These are phyloP conservation scores for Fusarium mangiferae DNA, from an alignment of 2,329 filamentous ascomycete genomes.

Conservation along the genomic window DNA sequence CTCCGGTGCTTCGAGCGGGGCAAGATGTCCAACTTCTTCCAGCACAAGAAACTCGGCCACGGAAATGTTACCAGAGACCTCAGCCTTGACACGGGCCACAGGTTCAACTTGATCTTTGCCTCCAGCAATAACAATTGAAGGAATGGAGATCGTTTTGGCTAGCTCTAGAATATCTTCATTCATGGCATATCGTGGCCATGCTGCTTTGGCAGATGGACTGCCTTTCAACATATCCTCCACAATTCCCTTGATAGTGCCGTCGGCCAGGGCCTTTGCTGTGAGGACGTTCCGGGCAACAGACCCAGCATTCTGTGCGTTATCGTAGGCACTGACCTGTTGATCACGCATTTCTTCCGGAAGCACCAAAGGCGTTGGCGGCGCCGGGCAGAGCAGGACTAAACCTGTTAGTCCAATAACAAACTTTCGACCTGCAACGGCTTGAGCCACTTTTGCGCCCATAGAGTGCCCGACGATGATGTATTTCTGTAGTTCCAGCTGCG, in stretches of 20 bases:
- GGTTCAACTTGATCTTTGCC: background rate
- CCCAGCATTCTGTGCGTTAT: background rate
- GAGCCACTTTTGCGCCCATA: background rate
- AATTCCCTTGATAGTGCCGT: rapidly evolving
- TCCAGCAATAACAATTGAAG: background rate
- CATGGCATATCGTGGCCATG: background rate
- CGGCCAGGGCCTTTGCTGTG: rapidly evolving
- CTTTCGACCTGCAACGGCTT: background rate
- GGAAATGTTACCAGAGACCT: background rate
- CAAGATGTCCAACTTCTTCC: background rate
- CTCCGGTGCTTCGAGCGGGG: background rate
- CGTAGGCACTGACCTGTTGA: background rate
- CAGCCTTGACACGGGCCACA: background rate
- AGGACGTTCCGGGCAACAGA: background rate
- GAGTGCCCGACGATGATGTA: background rate
- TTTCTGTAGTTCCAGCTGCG: rapidly evolving
- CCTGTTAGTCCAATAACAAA: rapidly evolving
- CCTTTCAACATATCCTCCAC: background rate
- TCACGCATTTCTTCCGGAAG: rapidly evolving
- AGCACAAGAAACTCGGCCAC: background rate
- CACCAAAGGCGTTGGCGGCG: background rate
- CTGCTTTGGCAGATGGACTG: background rate
- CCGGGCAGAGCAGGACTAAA: background rate
- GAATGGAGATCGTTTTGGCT: background rate
- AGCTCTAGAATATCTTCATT: background rate